Evolutionary conservation across 1,284 basidiomycete genomes (phyloP).

Genomic region (Naganishia liquefaciens): DNA sequence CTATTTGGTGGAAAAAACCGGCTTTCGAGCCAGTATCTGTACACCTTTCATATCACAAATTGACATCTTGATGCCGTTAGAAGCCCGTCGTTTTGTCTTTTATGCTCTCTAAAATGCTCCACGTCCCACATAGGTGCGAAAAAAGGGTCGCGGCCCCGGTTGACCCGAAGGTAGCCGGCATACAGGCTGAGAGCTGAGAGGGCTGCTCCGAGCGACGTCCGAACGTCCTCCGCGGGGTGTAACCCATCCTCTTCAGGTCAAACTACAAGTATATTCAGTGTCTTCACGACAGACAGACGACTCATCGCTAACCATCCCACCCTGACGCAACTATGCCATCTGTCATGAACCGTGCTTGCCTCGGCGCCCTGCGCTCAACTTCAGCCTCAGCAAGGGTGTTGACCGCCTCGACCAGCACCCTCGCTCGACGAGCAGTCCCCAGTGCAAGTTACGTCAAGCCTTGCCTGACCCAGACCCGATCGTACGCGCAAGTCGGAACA

Average conservation of each 20-base stretch:
- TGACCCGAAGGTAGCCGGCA: conserved; percentile 23
- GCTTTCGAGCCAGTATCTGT: background rate
- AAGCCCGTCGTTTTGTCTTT: too few relatives aligned
- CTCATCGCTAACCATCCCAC: background rate
- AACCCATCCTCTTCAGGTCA: background rate
- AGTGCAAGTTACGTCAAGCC: conserved; percentile 14
- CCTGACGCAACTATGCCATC: conserved; percentile 7
- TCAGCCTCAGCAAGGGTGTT: conserved; percentile 19
- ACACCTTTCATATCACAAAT: too few relatives aligned
- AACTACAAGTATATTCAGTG: conserved; percentile 10
- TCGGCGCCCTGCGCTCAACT: conserved; percentile 20
- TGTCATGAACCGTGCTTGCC: conserved; percentile 25
- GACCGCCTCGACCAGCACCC: conserved; percentile 2
- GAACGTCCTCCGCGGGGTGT: conserved; percentile 5
- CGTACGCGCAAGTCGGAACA: conserved; percentile 21
- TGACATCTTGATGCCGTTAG: accelerated
- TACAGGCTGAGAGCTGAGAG: background rate
- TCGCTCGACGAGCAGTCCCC: conserved; percentile 9
- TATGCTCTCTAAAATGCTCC: too few relatives aligned
- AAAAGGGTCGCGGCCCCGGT: conserved; percentile 10
- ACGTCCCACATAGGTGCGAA: background rate
- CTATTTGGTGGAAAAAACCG: background rate
- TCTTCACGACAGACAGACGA: background rate
- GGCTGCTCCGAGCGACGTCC: background rate
- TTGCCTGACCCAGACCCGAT: conserved; percentile 12